A percentile compares a stretch with the other conserved stretches of the same genome.
Conservation (phyloP, 163 green algal genomes). For the Smithsoniella earleae region DNA sequence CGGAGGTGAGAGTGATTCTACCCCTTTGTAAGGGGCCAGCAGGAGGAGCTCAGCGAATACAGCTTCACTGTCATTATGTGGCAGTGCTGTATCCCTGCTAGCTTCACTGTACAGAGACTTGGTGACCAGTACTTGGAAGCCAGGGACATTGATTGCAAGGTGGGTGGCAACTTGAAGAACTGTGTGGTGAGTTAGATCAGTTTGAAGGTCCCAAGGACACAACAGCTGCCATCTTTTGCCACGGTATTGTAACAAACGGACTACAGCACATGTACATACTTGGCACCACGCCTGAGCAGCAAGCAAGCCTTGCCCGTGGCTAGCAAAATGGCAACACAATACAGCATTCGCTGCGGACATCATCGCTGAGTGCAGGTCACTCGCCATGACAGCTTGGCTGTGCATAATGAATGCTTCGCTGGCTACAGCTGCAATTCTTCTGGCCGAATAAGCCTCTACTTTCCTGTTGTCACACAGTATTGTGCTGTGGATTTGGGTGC, state of each 20-base stretch:
- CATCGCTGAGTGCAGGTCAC: background rate
- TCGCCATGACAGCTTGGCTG: background rate
- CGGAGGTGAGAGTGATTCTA: too few relatives aligned
- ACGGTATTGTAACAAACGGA: background rate
- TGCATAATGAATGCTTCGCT: background rate
- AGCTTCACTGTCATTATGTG: background rate
- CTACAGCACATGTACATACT: background rate
- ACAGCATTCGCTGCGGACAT: background rate
- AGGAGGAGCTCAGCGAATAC: background rate
- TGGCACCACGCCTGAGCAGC: background rate
- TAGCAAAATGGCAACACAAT: background rate
- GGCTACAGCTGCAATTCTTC: background rate
- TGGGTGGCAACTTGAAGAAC: too few relatives aligned
- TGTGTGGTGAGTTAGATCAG: background rate
- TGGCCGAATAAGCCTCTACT: too few relatives aligned
- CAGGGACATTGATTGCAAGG: too few relatives aligned
- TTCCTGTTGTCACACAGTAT: too few relatives aligned
- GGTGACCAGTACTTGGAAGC: too few relatives aligned
- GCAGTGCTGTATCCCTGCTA: too few relatives aligned
- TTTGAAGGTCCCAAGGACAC: background rate
- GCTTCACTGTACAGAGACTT: too few relatives aligned
- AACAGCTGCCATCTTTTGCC: background rate
- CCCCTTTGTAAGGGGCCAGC: too few relatives aligned
- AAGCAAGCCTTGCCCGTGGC: background rate
- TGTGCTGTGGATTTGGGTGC: background rate